Evolutionary conservation across 495 filamentous ascomycete genomes (phyloP), one percentile per base, ranked within the genome.

Genomic region (Neurospora sp.): DNA sequence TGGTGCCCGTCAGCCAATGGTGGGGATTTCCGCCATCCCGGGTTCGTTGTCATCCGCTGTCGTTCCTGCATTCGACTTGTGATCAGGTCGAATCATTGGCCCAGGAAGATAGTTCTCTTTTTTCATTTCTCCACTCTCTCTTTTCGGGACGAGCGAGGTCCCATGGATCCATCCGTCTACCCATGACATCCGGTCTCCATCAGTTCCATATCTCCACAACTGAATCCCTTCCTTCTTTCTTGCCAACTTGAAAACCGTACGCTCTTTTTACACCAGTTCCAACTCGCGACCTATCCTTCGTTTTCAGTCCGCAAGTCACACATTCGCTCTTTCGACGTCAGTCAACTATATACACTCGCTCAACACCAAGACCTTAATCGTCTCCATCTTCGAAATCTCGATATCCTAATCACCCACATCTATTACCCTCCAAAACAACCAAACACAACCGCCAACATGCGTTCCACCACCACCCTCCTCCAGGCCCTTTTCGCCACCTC

Each of bases 371-470:
- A 53, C 45, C n/a, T 18, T 61, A 61, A 61, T 31, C 53, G 20
- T 27, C 20, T 27, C 47, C 4, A 59, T 59, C 47, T 14, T 27
- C 10, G 47, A 59, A 12, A 59, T 59, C 53, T 61, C 53, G 53
- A 61, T 27, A 27, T 27, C 22, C 53, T 65, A 65, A 65, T 65
- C 27, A 65, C 53, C 7, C 31, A 31, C 27, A 35, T 18, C 14
- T 59, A 59, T 27, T 59, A 27, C n/a, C 42, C 42, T 45, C 8
- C 69, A 69, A 70, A 71, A 70, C 53, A 71, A 61, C 38, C 47
- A 40, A 69, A 44, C 53, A 35, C 40, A 69, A 74, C 53, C 59
- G 38, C 69, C 75, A 77, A 74, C 8, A 80, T 80, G 78, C 77
- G 72, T 44, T 41, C 74, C 71, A 71, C 73, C 70, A 35, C 75